Percentiles rank a stretch among this genome's conserved stretches.
Evolutionary conservation across 352 stramenopile species (phyloP).

Genomic region (Globisporangium rhizosaccharum): DNA sequence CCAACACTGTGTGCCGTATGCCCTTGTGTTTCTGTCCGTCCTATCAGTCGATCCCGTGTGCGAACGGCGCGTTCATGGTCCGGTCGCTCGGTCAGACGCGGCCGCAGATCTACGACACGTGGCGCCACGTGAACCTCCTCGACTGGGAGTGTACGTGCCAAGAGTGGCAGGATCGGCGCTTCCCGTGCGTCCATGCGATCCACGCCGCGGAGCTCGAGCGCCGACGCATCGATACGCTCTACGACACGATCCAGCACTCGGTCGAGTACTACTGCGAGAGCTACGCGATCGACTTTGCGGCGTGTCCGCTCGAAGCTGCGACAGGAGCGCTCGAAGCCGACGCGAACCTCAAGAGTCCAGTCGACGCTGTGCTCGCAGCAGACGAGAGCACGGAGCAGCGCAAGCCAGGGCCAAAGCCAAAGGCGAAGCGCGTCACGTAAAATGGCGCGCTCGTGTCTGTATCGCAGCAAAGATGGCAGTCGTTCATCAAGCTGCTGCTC

Average conservation of each 20-base stretch:
- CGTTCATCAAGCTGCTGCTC: background rate
- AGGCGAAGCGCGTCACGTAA: slow-evolving; percentile 25
- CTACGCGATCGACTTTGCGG: slow-evolving; percentile 55
- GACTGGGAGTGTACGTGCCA: slow-evolving; percentile 77
- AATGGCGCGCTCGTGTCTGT: background rate
- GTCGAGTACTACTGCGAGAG: slow-evolving; percentile 57
- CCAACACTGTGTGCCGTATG: background rate
- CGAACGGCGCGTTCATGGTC: slow-evolving; percentile 77
- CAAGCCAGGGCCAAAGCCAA: slow-evolving; percentile 58
- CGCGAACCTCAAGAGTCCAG: slow-evolving; percentile 45
- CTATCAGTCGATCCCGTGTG: slow-evolving; percentile 64
- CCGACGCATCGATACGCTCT: slow-evolving; percentile 66
- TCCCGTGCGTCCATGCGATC: slow-evolving; percentile 73
- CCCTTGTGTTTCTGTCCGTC: slow-evolving; percentile 1
- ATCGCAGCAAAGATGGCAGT: background rate
- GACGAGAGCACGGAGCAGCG: slow-evolving; percentile 36
- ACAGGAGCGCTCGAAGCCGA: slow-evolving; percentile 36
- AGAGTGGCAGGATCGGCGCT: slow-evolving; percentile 76
- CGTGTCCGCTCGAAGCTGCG: slow-evolving; percentile 55
- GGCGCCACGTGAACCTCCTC: slow-evolving; percentile 69
- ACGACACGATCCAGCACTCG: slow-evolving; percentile 62
- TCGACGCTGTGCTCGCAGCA: slow-evolving; percentile 57
- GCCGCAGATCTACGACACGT: slow-evolving; percentile 56
- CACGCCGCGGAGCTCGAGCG: slow-evolving; percentile 68
- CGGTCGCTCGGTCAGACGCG: slow-evolving; percentile 54